Percentiles rank a stretch among this genome's conserved stretches.
Conservation (phyloP, 768 basidiomycete genomes). For the Cystofilobasidium capitatum region DNA sequence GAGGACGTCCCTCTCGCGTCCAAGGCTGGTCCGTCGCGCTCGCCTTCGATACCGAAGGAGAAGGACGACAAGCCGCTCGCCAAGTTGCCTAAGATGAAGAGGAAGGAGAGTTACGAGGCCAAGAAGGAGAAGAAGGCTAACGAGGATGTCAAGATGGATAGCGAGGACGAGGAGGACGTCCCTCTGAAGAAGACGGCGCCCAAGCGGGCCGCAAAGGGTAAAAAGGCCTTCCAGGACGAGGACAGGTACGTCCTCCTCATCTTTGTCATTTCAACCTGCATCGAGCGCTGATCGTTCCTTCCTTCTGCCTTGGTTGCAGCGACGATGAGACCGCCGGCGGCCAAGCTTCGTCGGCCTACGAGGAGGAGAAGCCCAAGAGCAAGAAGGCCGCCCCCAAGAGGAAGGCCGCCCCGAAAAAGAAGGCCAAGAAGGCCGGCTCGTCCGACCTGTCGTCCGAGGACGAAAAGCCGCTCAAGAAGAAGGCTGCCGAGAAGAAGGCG, state of each 20-base stretch:
- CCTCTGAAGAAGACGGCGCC: conserved; percentile 32
- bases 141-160: conserved; percentile 31
- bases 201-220: neutral
- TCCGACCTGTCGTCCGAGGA: conserved; percentile 9
- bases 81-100: conserved; percentile 11
- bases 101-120: conserved; percentile 26
- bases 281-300: conserved; percentile 13
- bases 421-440: conserved; percentile 5
- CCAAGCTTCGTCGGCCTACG: conserved; percentile 34
- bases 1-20: conserved; percentile 24
- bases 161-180: conserved; percentile 34
- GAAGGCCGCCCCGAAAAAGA: conserved; percentile 12
- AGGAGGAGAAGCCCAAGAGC: conserved; percentile 31
- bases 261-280: conserved; percentile 20
- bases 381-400: conserved; percentile 42
- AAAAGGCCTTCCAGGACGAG: conserved; percentile 45
- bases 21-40: conserved; percentile 36
- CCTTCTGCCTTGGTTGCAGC: conserved; percentile 37
- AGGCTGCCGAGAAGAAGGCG: too few species aligned
- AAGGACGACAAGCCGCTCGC: conserved; percentile 32
- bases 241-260: conserved; percentile 38
- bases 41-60: neutral
- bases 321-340: conserved; percentile 41
- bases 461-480: conserved; percentile 20
- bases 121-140: conserved; percentile 45